Conservation (phyloP, 345 rosid species). For the Acer yangbiense region DNA sequence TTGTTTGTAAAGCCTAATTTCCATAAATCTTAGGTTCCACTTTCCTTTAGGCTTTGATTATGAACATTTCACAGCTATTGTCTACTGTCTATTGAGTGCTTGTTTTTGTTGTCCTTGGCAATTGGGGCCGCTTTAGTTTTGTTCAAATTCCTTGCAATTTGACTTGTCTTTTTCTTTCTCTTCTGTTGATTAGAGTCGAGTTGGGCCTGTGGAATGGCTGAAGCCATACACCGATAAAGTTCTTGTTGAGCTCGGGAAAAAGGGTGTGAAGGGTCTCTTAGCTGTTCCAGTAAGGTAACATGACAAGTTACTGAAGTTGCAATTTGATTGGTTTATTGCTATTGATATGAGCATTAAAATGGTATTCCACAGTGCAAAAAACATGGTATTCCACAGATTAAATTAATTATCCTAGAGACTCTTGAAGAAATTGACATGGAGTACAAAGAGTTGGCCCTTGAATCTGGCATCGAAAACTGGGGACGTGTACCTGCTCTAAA, state of each 20-base stretch:
- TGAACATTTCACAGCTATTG: background rate
- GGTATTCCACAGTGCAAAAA: too few relatives aligned
- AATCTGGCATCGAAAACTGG: slow-evolving; percentile 93
- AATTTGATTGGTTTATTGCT: background rate
- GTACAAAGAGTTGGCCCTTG: slow-evolving; percentile 76
- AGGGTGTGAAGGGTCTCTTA: slow-evolving; percentile 88
- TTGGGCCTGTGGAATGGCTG: slow-evolving; percentile 95
- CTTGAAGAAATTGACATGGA: slow-evolving; percentile 97
- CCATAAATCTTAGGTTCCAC: background rate
- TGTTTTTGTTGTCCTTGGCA: background rate
- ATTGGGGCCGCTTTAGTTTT: background rate
- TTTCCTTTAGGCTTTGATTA: background rate
- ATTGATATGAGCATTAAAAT: background rate
- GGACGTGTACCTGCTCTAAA: slow-evolving; percentile 88
- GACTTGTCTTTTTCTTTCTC: background rate
- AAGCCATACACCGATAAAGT: slow-evolving; percentile 96
- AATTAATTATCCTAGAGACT: too few relatives aligned
- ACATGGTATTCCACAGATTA: too few relatives aligned
- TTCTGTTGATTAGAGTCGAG: slow-evolving; percentile 71
- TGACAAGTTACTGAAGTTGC: background rate
- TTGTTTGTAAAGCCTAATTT: slow-evolving; percentile 21
- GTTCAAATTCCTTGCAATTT: background rate
- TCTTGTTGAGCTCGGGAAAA: slow-evolving; percentile 89
- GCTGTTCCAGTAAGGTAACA: slow-evolving; percentile 90
- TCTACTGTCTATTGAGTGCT: background rate